phyloP scores from a whole-genome alignment of 1,284 basidiomycete genomes.

The Trametes hirsuta region DNA sequence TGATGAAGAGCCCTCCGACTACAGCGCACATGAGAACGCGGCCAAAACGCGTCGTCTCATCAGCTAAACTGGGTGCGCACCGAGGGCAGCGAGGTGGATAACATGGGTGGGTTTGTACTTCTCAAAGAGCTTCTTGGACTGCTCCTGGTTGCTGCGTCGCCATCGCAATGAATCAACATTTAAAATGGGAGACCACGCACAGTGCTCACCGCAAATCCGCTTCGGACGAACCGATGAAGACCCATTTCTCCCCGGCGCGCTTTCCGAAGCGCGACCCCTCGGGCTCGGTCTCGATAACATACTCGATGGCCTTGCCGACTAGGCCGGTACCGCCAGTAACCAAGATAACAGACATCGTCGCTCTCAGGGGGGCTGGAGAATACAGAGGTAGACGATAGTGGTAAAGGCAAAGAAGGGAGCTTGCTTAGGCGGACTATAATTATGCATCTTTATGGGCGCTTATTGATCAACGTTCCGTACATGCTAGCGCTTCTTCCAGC shows the following conservation, averaged over 20 bases:
- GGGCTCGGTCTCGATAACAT: constrained; percentile 79
- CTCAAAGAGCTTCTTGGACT: constrained; percentile 73
- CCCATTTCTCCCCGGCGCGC: constrained; percentile 77
- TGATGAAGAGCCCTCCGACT: constrained; percentile 91
- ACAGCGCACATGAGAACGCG: constrained; percentile 32
- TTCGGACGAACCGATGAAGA: constrained; percentile 78
- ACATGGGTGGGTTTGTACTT: constrained; percentile 91
- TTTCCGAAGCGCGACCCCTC: constrained; percentile 79
- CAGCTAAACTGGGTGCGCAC: constrained; percentile 45
- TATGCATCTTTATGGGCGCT: background rate
- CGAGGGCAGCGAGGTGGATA: constrained; percentile 86
- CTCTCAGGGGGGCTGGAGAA: background rate
- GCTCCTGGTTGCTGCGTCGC: constrained; percentile 56
- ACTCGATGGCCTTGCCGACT: constrained; percentile 81
- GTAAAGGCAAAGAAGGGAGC: background rate
- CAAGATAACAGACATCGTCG: constrained; percentile 52
- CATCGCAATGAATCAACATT: background rate
- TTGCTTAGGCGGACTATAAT: background rate
- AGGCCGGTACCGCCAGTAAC: constrained; percentile 88
- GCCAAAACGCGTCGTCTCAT: background rate
- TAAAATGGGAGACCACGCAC: background rate
- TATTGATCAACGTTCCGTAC: background rate
- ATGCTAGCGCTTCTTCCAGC: no score
- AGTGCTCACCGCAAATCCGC: constrained; percentile 71
- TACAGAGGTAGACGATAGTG: background rate